Evolutionary conservation across 495 filamentous ascomycete genomes (phyloP).

Genomic region (Penicillium odoratum): DNA sequence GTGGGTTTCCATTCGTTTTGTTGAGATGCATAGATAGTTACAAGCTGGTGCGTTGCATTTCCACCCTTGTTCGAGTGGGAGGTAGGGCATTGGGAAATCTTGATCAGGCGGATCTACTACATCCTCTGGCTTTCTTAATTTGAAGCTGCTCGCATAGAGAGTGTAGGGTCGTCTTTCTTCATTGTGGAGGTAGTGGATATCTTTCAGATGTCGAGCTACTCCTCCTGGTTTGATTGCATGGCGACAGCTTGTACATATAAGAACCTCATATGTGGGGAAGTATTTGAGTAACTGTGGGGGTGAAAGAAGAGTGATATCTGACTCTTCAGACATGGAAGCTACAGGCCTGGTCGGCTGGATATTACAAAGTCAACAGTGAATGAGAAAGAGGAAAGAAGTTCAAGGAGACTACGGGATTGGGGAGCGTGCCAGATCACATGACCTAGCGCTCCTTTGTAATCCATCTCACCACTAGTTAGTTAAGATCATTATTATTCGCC

Average conservation of each 20-base stretch:
- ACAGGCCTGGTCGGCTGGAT: too few relatives aligned
- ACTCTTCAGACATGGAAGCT: background rate
- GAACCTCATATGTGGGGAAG: slow-evolving; percentile 20
- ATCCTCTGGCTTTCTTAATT: slow-evolving; percentile 22
- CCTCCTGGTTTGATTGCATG: slow-evolving; percentile 39
- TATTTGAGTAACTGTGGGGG: slow-evolving; percentile 26
- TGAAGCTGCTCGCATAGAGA: slow-evolving; percentile 22
- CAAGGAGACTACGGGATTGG: too few relatives aligned
- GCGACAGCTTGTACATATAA: slow-evolving; percentile 31
- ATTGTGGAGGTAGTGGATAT: slow-evolving; percentile 36
- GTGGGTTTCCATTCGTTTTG: slow-evolving; percentile 35
- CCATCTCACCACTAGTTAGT: too few relatives aligned
- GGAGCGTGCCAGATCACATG: too few relatives aligned
- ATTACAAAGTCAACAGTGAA: too few relatives aligned
- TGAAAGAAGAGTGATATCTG: background rate
- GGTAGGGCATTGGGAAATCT: slow-evolving; percentile 30
- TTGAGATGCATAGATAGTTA: slow-evolving; percentile 26
- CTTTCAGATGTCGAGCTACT: slow-evolving; percentile 38
- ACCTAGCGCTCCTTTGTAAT: too few relatives aligned
- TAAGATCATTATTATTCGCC: too few relatives aligned
- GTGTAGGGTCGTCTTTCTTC: slow-evolving; percentile 23
- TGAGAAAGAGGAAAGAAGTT: too few relatives aligned
- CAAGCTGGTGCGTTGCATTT: slow-evolving; percentile 24
- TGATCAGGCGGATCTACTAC: slow-evolving; percentile 16
- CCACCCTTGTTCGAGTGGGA: slow-evolving; percentile 32